Evolutionary conservation across 2,329 filamentous ascomycete genomes (phyloP), one percentile per base, ranked within the genome.

Genomic region (Fusarium coffeatum): DNA sequence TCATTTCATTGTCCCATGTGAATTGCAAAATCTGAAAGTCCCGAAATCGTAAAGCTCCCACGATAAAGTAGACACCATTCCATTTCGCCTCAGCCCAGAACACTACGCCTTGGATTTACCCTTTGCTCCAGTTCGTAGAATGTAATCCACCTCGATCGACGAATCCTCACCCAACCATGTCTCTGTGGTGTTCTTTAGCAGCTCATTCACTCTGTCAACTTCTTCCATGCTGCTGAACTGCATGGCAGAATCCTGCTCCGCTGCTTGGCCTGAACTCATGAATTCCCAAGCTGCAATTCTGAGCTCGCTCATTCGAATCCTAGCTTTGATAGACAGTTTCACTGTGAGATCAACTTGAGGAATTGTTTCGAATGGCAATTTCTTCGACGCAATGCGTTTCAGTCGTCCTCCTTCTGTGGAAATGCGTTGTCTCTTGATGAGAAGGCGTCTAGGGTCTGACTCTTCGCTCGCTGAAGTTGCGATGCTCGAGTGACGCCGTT

Each of bases 351-450:
- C 49, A 6, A 54, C 42, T 27, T 15, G 53, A 22, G 77, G 64
- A n/a, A 73, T 72, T 27, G 46, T 70, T 62, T 77, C 77, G 10
- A 79, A 59, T 11, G 76, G 73, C 34, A 77, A 64, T 37, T 53
- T 69, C 22, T 53, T 69, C 8, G 74, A 75, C 16, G 63, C 65
- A 18, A 73, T 27, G 20, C 74, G 64, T 59, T 71, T 75, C 34
- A 56, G 45, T 32, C 64, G 68, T 22, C 68, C 70, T 22, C 68
- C 61, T 28, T 43, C 58, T 30, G 65, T 57, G 28, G 50, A 66
- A 34, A 68, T 69, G 43, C 67, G 60, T 30, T 68, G 58, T 47
- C 72, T 37, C 25, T 62, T 66, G 20, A 76, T 72, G 11, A 72
- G 61, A 56, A 72, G 67, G 7, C 50, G 56, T n/a, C 68, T 64